Evolutionary conservation across 257 asterid genomes (phyloP).

Genomic region (Solanum clarkiae): DNA sequence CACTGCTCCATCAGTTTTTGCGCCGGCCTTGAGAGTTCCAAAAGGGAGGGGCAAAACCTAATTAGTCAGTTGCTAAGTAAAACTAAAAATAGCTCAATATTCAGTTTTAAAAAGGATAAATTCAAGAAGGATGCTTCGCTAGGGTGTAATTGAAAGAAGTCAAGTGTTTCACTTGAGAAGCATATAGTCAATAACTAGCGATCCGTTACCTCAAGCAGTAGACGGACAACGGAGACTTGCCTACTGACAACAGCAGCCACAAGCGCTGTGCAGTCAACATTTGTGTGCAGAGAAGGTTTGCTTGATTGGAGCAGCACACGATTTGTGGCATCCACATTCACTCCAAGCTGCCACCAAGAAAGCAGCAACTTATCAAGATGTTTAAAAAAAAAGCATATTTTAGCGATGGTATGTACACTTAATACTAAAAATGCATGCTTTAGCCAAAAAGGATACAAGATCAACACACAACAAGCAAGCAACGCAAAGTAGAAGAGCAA

Average conservation of each 20-base stretch:
- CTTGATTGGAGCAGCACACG: constrained; percentile 65
- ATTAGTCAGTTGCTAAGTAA: neutral
- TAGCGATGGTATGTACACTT: neutral
- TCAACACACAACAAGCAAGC: neutral
- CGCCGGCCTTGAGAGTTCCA: constrained; percentile 35
- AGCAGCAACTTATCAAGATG: constrained; percentile 9
- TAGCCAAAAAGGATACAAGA: neutral
- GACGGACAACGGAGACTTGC: constrained; percentile 52
- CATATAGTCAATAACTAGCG: neutral
- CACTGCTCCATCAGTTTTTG: constrained; percentile 41
- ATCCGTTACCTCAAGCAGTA: constrained; percentile 44
- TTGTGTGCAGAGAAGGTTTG: constrained; percentile 65
- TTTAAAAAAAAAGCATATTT: neutral
- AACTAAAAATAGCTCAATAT: neutral
- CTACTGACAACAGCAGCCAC: constrained; percentile 71
- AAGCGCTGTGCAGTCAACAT: constrained; percentile 57
- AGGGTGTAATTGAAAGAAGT: neutral
- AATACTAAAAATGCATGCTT: neutral
- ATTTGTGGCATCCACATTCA: constrained; percentile 44
- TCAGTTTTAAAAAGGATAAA: neutral
- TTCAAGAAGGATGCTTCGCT: neutral
- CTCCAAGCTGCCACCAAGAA: constrained; percentile 51
- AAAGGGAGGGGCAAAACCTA: neutral
- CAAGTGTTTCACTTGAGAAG: neutral
- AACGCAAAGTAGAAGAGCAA: neutral